A percentile compares a stretch with the other conserved stretches of the same genome.
phyloP scores from a whole-genome alignment of 2,329 filamentous ascomycete species.

The Fusarium sp. region DNA sequence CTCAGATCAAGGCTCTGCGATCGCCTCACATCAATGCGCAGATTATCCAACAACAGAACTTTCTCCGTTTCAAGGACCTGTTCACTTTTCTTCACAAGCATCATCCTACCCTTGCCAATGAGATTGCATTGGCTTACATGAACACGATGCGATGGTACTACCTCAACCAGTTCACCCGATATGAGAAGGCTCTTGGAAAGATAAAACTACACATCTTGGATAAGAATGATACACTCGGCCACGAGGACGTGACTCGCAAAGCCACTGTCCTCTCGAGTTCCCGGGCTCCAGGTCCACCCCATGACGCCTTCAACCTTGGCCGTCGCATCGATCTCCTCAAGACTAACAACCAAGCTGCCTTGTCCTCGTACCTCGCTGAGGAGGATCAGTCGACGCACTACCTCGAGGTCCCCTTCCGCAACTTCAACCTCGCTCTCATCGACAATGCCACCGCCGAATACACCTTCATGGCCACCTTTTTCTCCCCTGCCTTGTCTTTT shows the following conservation, averaged over 20 bases:
- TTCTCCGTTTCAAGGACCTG: conserved; percentile 88
- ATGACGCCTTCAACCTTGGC: conserved; percentile 91
- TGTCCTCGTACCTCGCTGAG: conserved; percentile 90
- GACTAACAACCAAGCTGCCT: conserved; percentile 76
- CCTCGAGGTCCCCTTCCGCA: conserved; percentile 89
- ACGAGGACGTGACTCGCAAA: conserved; percentile 78
- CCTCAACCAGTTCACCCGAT: conserved; percentile 87
- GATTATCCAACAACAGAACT: conserved; percentile 92
- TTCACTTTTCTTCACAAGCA: conserved; percentile 87
- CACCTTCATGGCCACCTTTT: conserved; percentile 91
- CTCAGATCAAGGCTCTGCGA: conserved; percentile 92
- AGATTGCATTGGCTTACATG: conserved; percentile 93
- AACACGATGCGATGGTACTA: conserved; percentile 99
- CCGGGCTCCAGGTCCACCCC: conserved; percentile 64
- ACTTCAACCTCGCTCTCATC: conserved; percentile 92
- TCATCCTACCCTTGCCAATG: conserved; percentile 84
- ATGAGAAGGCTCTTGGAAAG: conserved; percentile 84
- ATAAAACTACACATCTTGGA: conserved; percentile 86
- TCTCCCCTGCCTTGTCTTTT: conserved; percentile 80
- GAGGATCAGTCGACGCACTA: conserved; percentile 89
- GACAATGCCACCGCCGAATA: conserved; percentile 97
- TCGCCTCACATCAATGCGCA: conserved; percentile 98
- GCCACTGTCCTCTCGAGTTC: conserved; percentile 65
- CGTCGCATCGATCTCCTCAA: conserved; percentile 85
- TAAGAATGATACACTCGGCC: conserved; percentile 83